A percentile compares a stretch with the other conserved stretches of the same genome.
phyloP scores from a whole-genome alignment of 495 filamentous ascomycete species.

The Schizothecium vesticola region DNA sequence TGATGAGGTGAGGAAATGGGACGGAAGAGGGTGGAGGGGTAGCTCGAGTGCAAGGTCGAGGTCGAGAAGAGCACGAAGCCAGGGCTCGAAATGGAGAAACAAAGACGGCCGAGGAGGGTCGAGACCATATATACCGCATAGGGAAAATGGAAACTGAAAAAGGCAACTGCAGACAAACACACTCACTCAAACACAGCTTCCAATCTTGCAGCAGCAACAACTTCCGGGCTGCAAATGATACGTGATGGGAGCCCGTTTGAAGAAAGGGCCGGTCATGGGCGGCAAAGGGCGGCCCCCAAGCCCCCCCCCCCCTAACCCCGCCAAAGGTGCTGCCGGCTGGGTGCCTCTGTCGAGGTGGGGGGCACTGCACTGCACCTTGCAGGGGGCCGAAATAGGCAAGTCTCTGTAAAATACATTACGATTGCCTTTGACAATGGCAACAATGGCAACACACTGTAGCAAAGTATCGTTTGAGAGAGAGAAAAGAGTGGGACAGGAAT shows the following conservation, averaged over 20 bases:
- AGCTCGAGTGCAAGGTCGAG: slow-evolving; percentile 1
- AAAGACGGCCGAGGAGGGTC: slow-evolving; percentile 13
- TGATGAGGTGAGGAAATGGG: slow-evolving; percentile 10
- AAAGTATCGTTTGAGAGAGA: neutral
- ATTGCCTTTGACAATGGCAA: neutral
- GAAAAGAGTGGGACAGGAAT: neutral
- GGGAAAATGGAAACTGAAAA: slow-evolving; percentile 1
- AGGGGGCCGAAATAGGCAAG: neutral
- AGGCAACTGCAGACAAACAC: neutral
- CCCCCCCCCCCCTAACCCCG: neutral
- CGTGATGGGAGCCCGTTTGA: slow-evolving; percentile 12
- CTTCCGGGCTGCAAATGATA: neutral
- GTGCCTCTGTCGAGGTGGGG: neutral
- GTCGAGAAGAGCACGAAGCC: slow-evolving; percentile 7
- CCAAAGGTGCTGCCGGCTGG: neutral
- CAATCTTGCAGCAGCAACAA: neutral
- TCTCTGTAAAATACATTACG: neutral
- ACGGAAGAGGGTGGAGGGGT: slow-evolving; percentile 3
- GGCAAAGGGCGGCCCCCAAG: neutral
- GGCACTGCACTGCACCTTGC: neutral
- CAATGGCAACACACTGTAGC: neutral
- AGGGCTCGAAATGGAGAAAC: slow-evolving; percentile 12
- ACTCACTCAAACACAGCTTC: neutral
- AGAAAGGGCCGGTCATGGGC: slow-evolving; percentile 2
- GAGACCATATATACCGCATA: slow-evolving; percentile 28